These are phyloP conservation scores for Sordariomycetes sp. DNA, from an alignment of 2,329 filamentous ascomycete genomes.

Conservation along the genomic window DNA sequence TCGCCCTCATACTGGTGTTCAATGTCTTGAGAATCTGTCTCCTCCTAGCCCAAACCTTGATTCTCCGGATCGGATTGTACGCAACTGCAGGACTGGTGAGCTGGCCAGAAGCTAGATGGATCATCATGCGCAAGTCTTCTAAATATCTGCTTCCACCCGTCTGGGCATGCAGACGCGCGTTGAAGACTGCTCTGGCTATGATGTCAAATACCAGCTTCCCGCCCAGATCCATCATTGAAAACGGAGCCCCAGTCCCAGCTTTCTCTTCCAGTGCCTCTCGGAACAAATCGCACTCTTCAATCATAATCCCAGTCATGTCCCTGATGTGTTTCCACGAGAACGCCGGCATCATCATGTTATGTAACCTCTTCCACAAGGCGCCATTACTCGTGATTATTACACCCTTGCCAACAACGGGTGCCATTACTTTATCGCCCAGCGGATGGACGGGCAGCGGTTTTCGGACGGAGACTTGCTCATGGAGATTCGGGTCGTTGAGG, in stretches of 20 bases:
- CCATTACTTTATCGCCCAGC: constrained; percentile 6
- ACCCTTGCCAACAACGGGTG: constrained; percentile 9
- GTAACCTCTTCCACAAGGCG: constrained; percentile 16
- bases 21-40: not conserved
- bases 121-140: constrained; percentile 8
- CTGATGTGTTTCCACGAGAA: constrained; percentile 14
- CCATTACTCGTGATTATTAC: constrained; percentile 15
- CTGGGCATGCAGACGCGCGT: constrained; percentile 10
- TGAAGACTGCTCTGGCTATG: constrained; percentile 12
- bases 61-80: constrained; percentile 1
- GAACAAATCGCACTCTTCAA: constrained; percentile 14
- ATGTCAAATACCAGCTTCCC: constrained; percentile 14
- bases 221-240: constrained; percentile 12
- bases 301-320: constrained; percentile 12
- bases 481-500: constrained; percentile 14
- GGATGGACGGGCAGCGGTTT: constrained; percentile 11
- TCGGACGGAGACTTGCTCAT: constrained; percentile 12
- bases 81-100: constrained; percentile 3
- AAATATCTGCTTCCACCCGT: constrained; percentile 8
- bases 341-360: constrained; percentile 15
- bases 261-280: constrained; percentile 6
- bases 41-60: not conserved
- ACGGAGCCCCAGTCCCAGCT: constrained; percentile 7
- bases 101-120: constrained; percentile 3
- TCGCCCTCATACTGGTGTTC: constrained; percentile 2